phyloP scores from a whole-genome alignment of 495 filamentous ascomycete species.

The Lasiosphaeris hirsuta region DNA sequence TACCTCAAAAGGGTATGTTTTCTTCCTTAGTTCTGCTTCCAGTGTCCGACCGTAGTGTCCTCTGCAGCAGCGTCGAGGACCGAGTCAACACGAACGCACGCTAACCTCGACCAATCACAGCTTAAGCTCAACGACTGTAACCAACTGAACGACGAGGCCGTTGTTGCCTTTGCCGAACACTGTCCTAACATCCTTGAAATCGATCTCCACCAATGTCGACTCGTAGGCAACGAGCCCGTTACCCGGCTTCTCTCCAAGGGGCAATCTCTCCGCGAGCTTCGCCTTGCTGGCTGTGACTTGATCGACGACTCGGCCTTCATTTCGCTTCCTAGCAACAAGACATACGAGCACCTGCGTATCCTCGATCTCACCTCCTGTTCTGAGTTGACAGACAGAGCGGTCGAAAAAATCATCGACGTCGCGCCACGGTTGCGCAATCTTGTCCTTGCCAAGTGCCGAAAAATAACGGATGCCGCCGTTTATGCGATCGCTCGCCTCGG shows the following conservation, averaged over 20 bases:
- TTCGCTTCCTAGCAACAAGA: slow-evolving; percentile 63
- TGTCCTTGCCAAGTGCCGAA: slow-evolving; percentile 88
- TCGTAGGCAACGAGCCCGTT: slow-evolving; percentile 75
- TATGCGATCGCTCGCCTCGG: slow-evolving; percentile 80
- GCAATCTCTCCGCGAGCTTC: slow-evolving; percentile 79
- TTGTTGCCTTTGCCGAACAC: slow-evolving; percentile 79
- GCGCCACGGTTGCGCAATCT: slow-evolving; percentile 89
- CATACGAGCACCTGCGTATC: slow-evolving; percentile 84
- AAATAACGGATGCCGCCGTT: slow-evolving; percentile 89
- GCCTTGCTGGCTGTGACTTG: slow-evolving; percentile 76
- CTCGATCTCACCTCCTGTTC: slow-evolving; percentile 88
- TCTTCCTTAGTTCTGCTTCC: background rate
- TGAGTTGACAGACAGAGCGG: slow-evolving; percentile 76
- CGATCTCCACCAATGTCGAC: slow-evolving; percentile 82
- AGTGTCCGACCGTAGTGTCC: background rate
- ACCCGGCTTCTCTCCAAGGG: slow-evolving; percentile 72
- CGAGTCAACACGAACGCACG: slow-evolving; percentile 9
- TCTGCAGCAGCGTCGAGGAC: slow-evolving; percentile 1
- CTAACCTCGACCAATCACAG: slow-evolving; percentile 45
- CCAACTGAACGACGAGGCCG: slow-evolving; percentile 72
- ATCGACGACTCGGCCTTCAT: slow-evolving; percentile 86
- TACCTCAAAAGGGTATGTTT: slow-evolving; percentile 78
- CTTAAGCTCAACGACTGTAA: slow-evolving; percentile 90
- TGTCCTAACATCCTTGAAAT: slow-evolving; percentile 94
- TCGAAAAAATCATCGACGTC: slow-evolving; percentile 78